These are phyloP conservation scores for Rosellinia necatrix DNA, from an alignment of 2,329 filamentous ascomycete genomes.

Conservation along the genomic window DNA sequence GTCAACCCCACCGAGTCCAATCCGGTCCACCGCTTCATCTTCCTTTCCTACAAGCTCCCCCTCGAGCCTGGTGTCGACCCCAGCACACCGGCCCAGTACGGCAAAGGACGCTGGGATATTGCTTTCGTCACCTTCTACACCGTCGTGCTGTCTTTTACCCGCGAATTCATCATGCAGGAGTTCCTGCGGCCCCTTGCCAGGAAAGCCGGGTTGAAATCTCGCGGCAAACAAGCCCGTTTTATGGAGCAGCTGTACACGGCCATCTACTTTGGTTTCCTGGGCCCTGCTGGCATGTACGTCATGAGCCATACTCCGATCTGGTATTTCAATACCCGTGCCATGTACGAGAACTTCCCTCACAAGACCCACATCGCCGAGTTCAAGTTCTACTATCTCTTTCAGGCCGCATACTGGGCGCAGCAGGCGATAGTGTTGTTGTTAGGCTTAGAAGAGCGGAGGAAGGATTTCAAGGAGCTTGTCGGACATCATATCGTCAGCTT, in stretches of 20 bases:
- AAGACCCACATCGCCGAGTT: slow-evolving; percentile 76
- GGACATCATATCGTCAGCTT: slow-evolving; percentile 90
- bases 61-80: slow-evolving; percentile 46
- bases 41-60: slow-evolving; percentile 83
- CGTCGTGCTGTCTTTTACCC: slow-evolving; percentile 86
- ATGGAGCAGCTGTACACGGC: slow-evolving; percentile 97
- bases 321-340: slow-evolving; percentile 91
- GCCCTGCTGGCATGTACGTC: slow-evolving; percentile 83
- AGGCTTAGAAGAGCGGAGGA: slow-evolving; percentile 88
- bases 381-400: slow-evolving; percentile 95
- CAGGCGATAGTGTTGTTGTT: slow-evolving; percentile 87
- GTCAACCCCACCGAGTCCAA: slow-evolving; percentile 79
- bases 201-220: slow-evolving; percentile 68
- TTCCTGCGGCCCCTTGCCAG: slow-evolving; percentile 77
- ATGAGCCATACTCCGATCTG: slow-evolving; percentile 91
- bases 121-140: slow-evolving; percentile 90
- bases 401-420: slow-evolving; percentile 95
- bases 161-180: slow-evolving; percentile 95
- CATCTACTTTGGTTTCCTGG: slow-evolving; percentile 83
- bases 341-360: slow-evolving; percentile 91
- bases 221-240: slow-evolving; percentile 84
- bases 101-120: slow-evolving; percentile 85
- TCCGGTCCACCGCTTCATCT: slow-evolving; percentile 79
- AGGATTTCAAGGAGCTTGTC: slow-evolving; percentile 93
- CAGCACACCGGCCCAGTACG: slow-evolving; percentile 69